Conservation (phyloP, 1,139 yeast genomes). For the Hansenula sp. region DNA sequence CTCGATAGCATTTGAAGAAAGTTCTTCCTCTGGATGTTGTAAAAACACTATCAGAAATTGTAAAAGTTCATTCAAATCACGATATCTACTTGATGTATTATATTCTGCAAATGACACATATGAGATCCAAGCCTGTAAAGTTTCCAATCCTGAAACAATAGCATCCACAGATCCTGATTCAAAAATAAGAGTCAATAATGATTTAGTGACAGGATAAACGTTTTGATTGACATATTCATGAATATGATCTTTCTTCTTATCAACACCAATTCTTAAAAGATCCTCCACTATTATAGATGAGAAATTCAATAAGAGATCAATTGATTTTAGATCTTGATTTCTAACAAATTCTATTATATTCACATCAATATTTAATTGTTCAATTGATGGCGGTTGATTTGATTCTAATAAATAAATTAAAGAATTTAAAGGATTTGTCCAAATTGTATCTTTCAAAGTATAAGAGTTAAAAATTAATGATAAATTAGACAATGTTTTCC, state of each 20-base stretch:
- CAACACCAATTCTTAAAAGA: slow-evolving; percentile 32
- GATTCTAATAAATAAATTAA: slow-evolving; percentile 22
- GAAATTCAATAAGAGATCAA: slow-evolving; percentile 29
- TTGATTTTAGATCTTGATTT: slow-evolving; percentile 1
- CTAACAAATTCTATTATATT: slow-evolving; percentile 23
- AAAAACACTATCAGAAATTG: slow-evolving; percentile 23
- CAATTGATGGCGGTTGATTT: slow-evolving; percentile 7
- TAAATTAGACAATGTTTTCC: slow-evolving; percentile 48
- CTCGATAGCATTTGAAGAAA: slow-evolving; percentile 18
- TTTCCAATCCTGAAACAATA: slow-evolving; percentile 7
- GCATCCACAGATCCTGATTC: slow-evolving; percentile 8
- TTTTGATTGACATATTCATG: slow-evolving; percentile 30
- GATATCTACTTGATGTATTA: slow-evolving; percentile 31
- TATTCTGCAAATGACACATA: slow-evolving; percentile 38
- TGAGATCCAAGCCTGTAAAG: slow-evolving; percentile 32
- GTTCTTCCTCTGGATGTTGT: slow-evolving; percentile 13
- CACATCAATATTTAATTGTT: slow-evolving; percentile 8
- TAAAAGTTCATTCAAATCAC: slow-evolving; percentile 32
- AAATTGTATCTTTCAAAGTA: slow-evolving; percentile 27
- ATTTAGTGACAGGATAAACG: slow-evolving; percentile 25
- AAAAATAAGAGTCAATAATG: slow-evolving; percentile 9
- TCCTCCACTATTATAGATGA: slow-evolving; percentile 58
- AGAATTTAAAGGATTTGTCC: slow-evolving; percentile 38
- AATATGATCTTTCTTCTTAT: slow-evolving; percentile 19
- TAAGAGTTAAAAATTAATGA: slow-evolving; percentile 41